Percentiles rank a stretch among this genome's conserved stretches.
Conservation (phyloP, 2,329 filamentous ascomycete species). For the Venturia nashicola region DNA sequence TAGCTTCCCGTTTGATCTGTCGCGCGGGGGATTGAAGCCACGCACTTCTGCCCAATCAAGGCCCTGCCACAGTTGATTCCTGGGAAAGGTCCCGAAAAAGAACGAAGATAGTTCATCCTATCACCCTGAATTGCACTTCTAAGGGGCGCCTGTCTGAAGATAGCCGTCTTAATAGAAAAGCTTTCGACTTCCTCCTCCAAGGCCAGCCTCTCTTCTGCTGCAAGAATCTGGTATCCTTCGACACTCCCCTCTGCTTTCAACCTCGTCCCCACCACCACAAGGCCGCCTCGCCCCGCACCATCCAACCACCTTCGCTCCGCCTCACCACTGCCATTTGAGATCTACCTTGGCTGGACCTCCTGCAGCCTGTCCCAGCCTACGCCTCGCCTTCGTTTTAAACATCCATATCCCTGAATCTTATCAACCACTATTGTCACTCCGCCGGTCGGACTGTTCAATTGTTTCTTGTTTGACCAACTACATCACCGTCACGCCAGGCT, state of each 20-base stretch:
- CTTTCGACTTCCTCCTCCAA: background rate
- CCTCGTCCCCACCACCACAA: background rate
- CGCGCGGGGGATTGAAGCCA: background rate
- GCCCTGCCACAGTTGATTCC: background rate
- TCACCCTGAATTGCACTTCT: background rate
- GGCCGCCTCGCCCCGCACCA: background rate
- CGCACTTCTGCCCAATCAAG: background rate
- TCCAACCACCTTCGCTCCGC: constrained; percentile 4
- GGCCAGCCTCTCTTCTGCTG: background rate
- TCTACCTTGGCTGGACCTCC: background rate
- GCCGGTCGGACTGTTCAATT: constrained; percentile 9
- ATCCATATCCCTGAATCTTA: background rate
- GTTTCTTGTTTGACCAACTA: background rate
- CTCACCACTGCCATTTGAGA: background rate
- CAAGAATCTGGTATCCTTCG: constrained; percentile 4
- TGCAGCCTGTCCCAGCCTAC: constrained; percentile 7
- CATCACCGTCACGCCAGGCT: constrained; percentile 3
- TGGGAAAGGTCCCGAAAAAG: background rate
- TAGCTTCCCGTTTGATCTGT: constrained; percentile 5
- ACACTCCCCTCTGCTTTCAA: background rate
- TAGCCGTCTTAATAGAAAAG: background rate
- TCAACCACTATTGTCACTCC: background rate
- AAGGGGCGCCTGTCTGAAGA: background rate
- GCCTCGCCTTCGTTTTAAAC: constrained; percentile 6
- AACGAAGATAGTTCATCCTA: background rate